phyloP scores from a whole-genome alignment of 2,329 filamentous ascomycete genomes.

The Ascochyta fabae region DNA sequence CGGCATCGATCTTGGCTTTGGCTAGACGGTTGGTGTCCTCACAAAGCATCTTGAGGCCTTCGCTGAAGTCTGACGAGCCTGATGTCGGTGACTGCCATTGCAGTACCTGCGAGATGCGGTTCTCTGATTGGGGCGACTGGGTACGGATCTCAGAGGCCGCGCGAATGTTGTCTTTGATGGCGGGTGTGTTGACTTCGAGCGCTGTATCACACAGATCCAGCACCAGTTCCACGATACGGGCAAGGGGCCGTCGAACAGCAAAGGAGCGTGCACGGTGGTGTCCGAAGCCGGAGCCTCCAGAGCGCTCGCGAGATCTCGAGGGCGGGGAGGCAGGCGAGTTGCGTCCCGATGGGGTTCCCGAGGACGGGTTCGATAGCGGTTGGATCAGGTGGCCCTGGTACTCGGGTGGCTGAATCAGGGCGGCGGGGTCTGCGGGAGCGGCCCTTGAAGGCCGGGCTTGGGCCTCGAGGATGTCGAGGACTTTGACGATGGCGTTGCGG shows the following conservation, averaged over 20 bases:
- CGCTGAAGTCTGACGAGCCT: slow-evolving; percentile 90
- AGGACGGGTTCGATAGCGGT: slow-evolving; percentile 69
- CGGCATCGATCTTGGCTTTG: slow-evolving; percentile 88
- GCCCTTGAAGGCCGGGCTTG: slow-evolving; percentile 68
- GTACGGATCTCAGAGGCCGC: slow-evolving; percentile 80
- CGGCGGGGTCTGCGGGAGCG: slow-evolving; percentile 57
- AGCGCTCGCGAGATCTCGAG: slow-evolving; percentile 71
- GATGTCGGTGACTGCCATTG: slow-evolving; percentile 96
- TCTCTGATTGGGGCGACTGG: slow-evolving; percentile 94
- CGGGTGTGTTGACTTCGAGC: slow-evolving; percentile 90
- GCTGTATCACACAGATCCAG: slow-evolving; percentile 96
- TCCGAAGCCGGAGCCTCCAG: slow-evolving; percentile 73
- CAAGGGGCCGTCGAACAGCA: slow-evolving; percentile 85
- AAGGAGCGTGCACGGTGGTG: slow-evolving; percentile 86
- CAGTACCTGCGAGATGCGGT: slow-evolving; percentile 88
- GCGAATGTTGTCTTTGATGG: slow-evolving; percentile 79
- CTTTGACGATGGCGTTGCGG: slow-evolving; percentile 91
- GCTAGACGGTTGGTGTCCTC: slow-evolving; percentile 86
- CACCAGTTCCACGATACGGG: slow-evolving; percentile 91
- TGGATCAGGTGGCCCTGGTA: slow-evolving; percentile 91
- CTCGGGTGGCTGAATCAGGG: slow-evolving; percentile 67
- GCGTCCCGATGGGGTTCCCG: slow-evolving; percentile 73
- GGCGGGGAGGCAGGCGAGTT: slow-evolving; percentile 71
- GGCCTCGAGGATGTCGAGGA: slow-evolving; percentile 88
- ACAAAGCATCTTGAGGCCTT: slow-evolving; percentile 85